Conservation (phyloP, 208 protist species). For the Acanthamoeba royreba region DNA sequence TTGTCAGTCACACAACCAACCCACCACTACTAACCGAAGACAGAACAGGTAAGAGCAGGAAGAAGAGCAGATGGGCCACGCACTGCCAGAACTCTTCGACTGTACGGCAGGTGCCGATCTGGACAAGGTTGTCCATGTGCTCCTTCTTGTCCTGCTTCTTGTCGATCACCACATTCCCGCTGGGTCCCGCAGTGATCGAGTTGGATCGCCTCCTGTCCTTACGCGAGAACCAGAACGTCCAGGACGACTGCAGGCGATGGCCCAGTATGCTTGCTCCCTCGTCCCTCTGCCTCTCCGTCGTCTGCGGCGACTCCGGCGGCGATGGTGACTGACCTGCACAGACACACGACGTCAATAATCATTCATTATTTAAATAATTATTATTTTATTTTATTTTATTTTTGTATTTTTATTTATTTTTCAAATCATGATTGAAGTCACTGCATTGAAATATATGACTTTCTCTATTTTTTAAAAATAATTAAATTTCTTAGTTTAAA, state of each 20-base stretch:
- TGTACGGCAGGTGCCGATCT: slow-evolving; percentile 48
- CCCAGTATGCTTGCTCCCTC: background rate
- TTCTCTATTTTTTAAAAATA: too few species aligned
- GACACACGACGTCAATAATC: too few species aligned
- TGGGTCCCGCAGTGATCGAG: background rate
- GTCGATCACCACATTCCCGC: background rate
- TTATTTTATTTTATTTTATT: too few species aligned
- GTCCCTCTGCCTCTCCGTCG: background rate
- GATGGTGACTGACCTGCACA: background rate
- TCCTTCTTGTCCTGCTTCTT: slow-evolving; percentile 43
- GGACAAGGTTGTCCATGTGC: slow-evolving; percentile 50
- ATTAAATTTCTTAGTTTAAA: too few species aligned
- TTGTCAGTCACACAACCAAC: background rate
- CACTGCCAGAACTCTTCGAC: slow-evolving; percentile 67
- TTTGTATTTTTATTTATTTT: too few species aligned
- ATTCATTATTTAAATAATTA: too few species aligned
- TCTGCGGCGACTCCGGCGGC: background rate
- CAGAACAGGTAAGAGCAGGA: too few species aligned
- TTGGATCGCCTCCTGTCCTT: slow-evolving; percentile 53
- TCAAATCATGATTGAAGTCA: too few species aligned
- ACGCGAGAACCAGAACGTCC: slow-evolving; percentile 57
- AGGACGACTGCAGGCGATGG: slow-evolving; percentile 44
- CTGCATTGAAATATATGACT: too few species aligned
- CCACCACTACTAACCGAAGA: too few species aligned
- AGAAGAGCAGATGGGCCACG: background rate